Percentiles rank a stretch among this genome's conserved stretches.
phyloP scores from a whole-genome alignment of 257 asterid genomes.

The Nicotiana benthamiana region DNA sequence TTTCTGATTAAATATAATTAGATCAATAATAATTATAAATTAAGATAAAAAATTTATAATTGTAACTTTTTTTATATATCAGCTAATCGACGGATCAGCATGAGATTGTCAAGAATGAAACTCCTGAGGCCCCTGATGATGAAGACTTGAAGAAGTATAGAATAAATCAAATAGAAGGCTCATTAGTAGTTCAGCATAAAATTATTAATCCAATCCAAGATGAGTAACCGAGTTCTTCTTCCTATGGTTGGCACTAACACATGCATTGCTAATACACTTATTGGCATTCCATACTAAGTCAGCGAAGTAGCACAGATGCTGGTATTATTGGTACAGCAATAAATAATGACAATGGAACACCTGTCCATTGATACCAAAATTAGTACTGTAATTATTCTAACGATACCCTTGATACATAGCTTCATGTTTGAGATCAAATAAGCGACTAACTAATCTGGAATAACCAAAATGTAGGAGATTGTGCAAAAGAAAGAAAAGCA shows the following conservation, averaged over 20 bases:
- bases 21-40: not conserved
- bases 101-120: no score
- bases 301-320: not conserved
- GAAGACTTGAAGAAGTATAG: no score
- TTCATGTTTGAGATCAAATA: not conserved
- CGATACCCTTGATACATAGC: not conserved
- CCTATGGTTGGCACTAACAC: not conserved
- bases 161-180: no score
- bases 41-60: not conserved
- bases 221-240: no score
- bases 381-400: not conserved
- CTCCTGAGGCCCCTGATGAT: no score
- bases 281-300: not conserved
- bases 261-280: not conserved
- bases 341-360: not conserved
- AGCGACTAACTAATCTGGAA: not conserved
- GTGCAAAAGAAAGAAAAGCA: not conserved
- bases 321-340: not conserved
- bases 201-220: no score
- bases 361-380: not conserved
- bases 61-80: not conserved
- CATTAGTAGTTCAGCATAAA: no score
- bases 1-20: not conserved
- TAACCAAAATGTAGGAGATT: not conserved
- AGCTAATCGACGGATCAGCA: not conserved